These are phyloP conservation scores for Apodospora peruviana DNA, from an alignment of 495 filamentous ascomycete species.

Conservation along the genomic window DNA sequence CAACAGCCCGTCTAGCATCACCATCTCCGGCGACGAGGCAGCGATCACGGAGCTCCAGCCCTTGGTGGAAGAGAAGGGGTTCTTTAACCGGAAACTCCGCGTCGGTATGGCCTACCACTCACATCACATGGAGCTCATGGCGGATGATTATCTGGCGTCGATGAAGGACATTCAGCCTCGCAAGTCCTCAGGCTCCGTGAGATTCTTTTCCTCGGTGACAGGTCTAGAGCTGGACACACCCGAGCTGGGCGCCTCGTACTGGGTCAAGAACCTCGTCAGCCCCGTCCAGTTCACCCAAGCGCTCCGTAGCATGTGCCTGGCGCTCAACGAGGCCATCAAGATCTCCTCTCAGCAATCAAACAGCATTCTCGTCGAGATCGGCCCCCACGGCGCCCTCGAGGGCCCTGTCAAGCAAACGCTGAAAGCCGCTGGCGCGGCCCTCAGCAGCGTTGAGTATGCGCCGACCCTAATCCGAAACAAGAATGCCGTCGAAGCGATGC, in stretches of 20 bases:
- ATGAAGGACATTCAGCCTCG: slow-evolving; percentile 1
- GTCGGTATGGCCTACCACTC: slow-evolving; percentile 29
- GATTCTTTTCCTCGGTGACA: not conserved
- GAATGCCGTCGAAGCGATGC: not conserved
- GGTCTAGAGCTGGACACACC: not conserved
- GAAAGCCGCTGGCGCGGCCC: not conserved
- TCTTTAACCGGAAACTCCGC: slow-evolving; percentile 22
- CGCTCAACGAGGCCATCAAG: no score
- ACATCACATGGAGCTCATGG: slow-evolving; percentile 22
- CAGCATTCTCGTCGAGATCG: slow-evolving; percentile 10
- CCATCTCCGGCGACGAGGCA: slow-evolving; percentile 18
- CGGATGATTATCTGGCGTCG: slow-evolving; percentile 13
- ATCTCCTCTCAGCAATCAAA: not conserved
- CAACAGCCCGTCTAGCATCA: slow-evolving; percentile 28
- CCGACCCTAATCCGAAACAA: not conserved
- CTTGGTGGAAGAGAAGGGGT: not conserved
- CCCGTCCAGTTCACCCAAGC: not conserved
- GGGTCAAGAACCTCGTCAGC: not conserved
- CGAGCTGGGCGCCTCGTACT: not conserved
- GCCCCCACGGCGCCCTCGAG: slow-evolving; percentile 28
- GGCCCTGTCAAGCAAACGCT: slow-evolving; percentile 44
- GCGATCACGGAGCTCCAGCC: slow-evolving; percentile 16
- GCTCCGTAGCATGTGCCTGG: no score
- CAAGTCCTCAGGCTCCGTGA: not conserved
- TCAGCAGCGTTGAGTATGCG: slow-evolving; percentile 6